Percentiles rank a stretch among this genome's conserved stretches.
Evolutionary conservation across 345 rosid species (phyloP).

Genomic region (Excoecaria cochinchinensis): DNA sequence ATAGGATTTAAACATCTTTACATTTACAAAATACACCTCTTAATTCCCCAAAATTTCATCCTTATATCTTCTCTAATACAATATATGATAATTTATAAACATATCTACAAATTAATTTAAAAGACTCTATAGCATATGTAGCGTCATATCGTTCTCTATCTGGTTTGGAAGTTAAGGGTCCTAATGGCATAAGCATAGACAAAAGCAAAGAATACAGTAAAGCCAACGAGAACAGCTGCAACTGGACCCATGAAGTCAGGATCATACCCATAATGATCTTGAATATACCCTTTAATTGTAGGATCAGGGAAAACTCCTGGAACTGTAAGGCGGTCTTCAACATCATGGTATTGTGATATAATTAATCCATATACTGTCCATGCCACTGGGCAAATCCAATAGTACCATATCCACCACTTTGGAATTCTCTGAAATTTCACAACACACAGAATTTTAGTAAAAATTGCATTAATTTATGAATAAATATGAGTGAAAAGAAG

Average conservation of each 20-base stretch:
- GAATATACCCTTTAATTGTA: constrained; percentile 15
- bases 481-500: not conserved
- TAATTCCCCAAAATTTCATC: not conserved
- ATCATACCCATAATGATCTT: constrained; percentile 31
- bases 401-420: constrained; percentile 39
- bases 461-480: not conserved
- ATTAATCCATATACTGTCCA: constrained; percentile 37
- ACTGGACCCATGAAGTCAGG: constrained; percentile 22
- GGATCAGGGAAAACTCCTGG: not conserved
- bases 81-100: not conserved
- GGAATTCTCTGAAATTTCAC: constrained; percentile 27
- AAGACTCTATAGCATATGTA: not conserved
- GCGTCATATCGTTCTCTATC: constrained; percentile 7
- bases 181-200: constrained; percentile 29
- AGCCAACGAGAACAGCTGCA: constrained; percentile 24
- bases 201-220: constrained; percentile 25
- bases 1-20: not conserved
- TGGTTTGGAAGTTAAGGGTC: constrained; percentile 33
- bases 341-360: constrained; percentile 24
- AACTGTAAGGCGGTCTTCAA: constrained; percentile 10
- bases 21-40: too few relatives aligned
- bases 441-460: not conserved
- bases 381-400: constrained; percentile 33
- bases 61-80: not conserved
- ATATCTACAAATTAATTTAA: not conserved